These are phyloP conservation scores for Acer campestre DNA, from an alignment of 345 rosid species.

Conservation along the genomic window DNA sequence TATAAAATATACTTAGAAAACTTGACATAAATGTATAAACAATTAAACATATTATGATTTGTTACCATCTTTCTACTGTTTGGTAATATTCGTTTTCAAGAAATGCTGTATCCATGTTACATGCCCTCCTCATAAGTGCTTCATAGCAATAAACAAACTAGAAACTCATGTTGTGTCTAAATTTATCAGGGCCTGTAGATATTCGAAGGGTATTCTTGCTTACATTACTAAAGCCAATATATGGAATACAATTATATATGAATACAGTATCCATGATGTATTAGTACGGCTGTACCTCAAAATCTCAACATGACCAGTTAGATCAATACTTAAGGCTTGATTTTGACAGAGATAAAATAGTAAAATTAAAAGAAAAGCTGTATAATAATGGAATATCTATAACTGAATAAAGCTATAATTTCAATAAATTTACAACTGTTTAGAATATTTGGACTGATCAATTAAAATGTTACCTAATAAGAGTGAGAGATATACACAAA, in stretches of 20 bases:
- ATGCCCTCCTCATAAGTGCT: not conserved
- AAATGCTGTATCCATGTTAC: not conserved
- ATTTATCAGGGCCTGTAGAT: not conserved
- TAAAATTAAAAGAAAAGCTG: not conserved
- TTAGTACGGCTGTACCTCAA: not conserved
- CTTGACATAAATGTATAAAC: not conserved
- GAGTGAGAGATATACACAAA: not conserved
- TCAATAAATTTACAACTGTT: not conserved
- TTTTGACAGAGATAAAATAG: not conserved
- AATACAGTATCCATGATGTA: not conserved
- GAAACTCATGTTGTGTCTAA: not conserved
- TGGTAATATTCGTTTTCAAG: not conserved
- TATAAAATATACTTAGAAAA: not conserved
- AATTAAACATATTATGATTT: too few relatives aligned
- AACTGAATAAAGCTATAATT: not conserved
- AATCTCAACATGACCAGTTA: not conserved
- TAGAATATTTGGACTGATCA: constrained; percentile 5
- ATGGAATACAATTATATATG: not conserved
- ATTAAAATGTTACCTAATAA: not conserved
- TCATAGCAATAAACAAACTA: not conserved
- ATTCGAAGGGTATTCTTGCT: not conserved
- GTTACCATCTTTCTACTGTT: not conserved
- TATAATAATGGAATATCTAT: not conserved
- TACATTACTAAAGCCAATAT: not conserved
- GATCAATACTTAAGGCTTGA: not conserved